Evolutionary conservation across 768 basidiomycete species (phyloP).

Genomic region (Agrocybe pediades): DNA sequence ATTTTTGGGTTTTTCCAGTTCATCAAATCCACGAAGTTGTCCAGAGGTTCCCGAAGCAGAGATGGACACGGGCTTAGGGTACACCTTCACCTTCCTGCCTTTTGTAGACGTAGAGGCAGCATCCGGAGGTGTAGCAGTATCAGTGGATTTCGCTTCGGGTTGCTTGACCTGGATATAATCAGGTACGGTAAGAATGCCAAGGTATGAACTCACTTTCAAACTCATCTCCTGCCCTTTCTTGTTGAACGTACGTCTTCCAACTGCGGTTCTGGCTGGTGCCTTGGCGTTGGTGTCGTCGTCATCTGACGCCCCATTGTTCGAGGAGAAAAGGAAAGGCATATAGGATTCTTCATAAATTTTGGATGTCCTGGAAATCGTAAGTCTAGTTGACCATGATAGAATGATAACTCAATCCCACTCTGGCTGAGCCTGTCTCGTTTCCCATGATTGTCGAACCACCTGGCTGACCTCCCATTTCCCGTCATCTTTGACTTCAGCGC

Average conservation of each 20-base stretch:
- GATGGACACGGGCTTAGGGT: conserved; percentile 28
- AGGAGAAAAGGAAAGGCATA: conserved; percentile 62
- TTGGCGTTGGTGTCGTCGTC: conserved; percentile 1
- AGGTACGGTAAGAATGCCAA: background rate
- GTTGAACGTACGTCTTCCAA: conserved; percentile 57
- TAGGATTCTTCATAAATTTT: conserved; percentile 64
- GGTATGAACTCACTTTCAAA: conserved; percentile 10
- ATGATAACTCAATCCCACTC: conserved; percentile 5
- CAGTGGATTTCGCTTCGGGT: conserved; percentile 1
- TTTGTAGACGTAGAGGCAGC: conserved; percentile 7
- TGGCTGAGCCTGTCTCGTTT: conserved; percentile 15
- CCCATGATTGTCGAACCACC: conserved; percentile 58
- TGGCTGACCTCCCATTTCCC: conserved; percentile 64
- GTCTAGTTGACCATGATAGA: background rate
- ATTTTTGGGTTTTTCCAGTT: conserved; percentile 28
- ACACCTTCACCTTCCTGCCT: conserved; percentile 25
- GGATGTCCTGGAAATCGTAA: conserved; percentile 18
- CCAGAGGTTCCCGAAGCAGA: conserved; percentile 26
- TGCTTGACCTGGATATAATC: background rate
- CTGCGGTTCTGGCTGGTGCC: conserved; percentile 2
- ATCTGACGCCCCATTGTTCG: conserved; percentile 6
- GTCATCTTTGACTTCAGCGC: conserved; percentile 60
- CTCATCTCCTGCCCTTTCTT: conserved; percentile 49
- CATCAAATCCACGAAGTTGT: conserved; percentile 24
- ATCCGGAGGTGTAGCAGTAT: background rate